Evolutionary conservation across 2,329 filamentous ascomycete species (phyloP).

Genomic region (Aureobasidium sp.): DNA sequence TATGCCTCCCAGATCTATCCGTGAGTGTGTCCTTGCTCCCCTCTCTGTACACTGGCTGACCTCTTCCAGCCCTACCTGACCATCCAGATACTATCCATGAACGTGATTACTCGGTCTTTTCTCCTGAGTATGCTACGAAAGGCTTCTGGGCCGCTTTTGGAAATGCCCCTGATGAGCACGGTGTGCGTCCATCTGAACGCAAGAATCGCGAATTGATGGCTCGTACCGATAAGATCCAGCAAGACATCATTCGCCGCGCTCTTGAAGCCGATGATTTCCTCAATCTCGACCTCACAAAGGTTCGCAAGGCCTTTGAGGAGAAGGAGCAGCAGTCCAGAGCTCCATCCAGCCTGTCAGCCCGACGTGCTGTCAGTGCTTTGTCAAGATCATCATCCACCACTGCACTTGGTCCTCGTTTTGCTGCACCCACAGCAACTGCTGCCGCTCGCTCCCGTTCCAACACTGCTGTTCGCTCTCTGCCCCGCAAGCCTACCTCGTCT

Average conservation of each 20-base stretch:
- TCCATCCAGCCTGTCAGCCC: slow-evolving; percentile 50
- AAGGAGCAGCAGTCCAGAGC: slow-evolving; percentile 19
- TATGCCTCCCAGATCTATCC: slow-evolving; percentile 65
- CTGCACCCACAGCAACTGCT: slow-evolving; percentile 32
- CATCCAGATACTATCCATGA: slow-evolving; percentile 25
- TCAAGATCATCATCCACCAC: slow-evolving; percentile 25
- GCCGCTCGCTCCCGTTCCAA: slow-evolving; percentile 35
- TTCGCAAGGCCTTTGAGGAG: slow-evolving; percentile 17
- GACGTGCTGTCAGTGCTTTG: slow-evolving; percentile 41
- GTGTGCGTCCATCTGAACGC: slow-evolving; percentile 17
- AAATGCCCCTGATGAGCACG: slow-evolving; percentile 58
- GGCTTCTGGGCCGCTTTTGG: slow-evolving; percentile 47
- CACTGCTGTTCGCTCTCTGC: slow-evolving; percentile 27
- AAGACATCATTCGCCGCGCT: slow-evolving; percentile 26
- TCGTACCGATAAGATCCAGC: slow-evolving; percentile 21
- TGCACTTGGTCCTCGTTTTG: slow-evolving; percentile 23
- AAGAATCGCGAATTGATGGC: slow-evolving; percentile 16
- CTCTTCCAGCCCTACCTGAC: slow-evolving; percentile 24
- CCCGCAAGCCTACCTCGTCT: slow-evolving; percentile 33
- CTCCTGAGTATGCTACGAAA: slow-evolving; percentile 46
- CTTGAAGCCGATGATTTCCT: slow-evolving; percentile 27
- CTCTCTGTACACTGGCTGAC: neutral
- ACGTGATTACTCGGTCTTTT: slow-evolving; percentile 35
- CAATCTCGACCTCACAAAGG: slow-evolving; percentile 25
- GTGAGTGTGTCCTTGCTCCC: slow-evolving; percentile 26